Evolutionary conservation across 2,329 filamentous ascomycete genomes (phyloP), one percentile per base, ranked within the genome.

Genomic region (Sordariomycetes sp.): DNA sequence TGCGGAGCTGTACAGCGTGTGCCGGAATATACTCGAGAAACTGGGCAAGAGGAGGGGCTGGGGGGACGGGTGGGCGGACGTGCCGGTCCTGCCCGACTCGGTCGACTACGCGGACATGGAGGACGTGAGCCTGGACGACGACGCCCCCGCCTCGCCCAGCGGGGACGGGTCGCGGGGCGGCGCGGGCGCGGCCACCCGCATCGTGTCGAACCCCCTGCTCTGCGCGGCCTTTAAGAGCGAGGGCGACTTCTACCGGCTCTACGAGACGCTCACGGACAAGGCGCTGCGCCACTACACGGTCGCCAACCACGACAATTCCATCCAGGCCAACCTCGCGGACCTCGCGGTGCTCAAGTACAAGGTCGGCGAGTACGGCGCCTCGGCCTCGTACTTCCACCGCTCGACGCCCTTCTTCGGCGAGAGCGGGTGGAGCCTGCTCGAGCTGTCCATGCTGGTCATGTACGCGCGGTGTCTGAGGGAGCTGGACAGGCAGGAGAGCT

Each of bases 331-430:
- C 60, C 83, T 92, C 69, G 88, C 90, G 11, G 94, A 99, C 70
- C 79, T 97, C 53, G 94, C 91, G 1, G 81, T 94, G 5, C 75
- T 97, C 55, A 92, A 93, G 65, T 94, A 87, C 64, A 82, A 88
- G 60, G 76, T 89, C 3, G 80, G 82, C 24, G 89, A 97, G 63
- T 92, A 86, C 66, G 76, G 75, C 2, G 80, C 83, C 1, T 92
- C 94, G 1, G 85, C 88, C 0, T 80, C 80, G 0, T 92, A 89
- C 66, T 94, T 99, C 65, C 82, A 87, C 65, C 80, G 85, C 53
- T 85, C 94, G 51, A 87, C 89, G 0, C 86, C 87, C 0, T 88
- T 89, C 61, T 96, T 94, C 64, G 87, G 87, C 0, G 83, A 87
- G 59, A 85, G 81, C 59, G 82, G 86, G 53, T 97, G 94, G 92